These are phyloP conservation scores for Citrullus amarus DNA, from an alignment of 306 rosid species.

Conservation along the genomic window DNA sequence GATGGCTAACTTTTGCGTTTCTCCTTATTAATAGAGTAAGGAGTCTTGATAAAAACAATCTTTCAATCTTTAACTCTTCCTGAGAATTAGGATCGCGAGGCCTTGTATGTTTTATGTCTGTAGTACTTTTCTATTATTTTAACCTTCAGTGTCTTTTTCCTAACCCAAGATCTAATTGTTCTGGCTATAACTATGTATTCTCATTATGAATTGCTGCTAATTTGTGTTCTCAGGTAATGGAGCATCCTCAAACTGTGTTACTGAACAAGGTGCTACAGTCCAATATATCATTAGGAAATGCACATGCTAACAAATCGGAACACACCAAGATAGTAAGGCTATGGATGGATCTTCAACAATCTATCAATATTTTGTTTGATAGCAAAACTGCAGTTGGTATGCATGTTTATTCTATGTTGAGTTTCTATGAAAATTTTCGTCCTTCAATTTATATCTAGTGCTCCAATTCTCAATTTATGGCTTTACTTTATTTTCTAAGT, in stretches of 20 bases:
- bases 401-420: constrained; percentile 8
- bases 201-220: neutral
- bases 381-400: constrained; percentile 55
- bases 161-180: neutral
- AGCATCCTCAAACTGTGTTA: constrained; percentile 79
- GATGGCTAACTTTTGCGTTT: neutral
- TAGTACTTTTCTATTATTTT: neutral
- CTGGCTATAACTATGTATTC: neutral
- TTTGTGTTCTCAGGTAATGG: constrained; percentile 48
- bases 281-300: constrained; percentile 49
- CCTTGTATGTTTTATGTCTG: neutral
- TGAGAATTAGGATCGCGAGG: neutral
- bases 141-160: neutral
- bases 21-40: neutral
- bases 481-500: too few relatives aligned
- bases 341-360: constrained; percentile 88
- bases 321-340: constrained; percentile 21
- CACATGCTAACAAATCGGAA: constrained; percentile 36
- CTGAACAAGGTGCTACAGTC: constrained; percentile 57
- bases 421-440: neutral
- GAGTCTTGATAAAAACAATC: neutral
- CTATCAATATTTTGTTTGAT: constrained; percentile 59
- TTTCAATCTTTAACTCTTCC: neutral
- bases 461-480: neutral
- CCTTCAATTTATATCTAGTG: neutral